A percentile compares a stretch with the other conserved stretches of the same genome.
These are phyloP conservation scores for Quercus agrifolia DNA, from an alignment of 306 rosid species.

Conservation along the genomic window DNA sequence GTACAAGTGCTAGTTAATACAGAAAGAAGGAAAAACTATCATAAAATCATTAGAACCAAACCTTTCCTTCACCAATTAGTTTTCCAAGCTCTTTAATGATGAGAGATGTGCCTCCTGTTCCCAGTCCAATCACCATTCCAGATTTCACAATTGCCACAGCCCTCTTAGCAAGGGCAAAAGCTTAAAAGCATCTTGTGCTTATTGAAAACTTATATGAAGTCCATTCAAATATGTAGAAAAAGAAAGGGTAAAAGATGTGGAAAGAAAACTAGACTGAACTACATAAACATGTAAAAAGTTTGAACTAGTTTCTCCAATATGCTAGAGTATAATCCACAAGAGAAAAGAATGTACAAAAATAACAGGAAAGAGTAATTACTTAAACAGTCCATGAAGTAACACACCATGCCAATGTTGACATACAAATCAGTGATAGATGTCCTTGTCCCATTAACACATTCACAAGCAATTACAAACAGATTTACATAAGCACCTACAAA, in stretches of 20 bases:
- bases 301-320: too few species aligned
- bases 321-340: background rate
- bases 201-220: background rate
- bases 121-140: conserved; percentile 23
- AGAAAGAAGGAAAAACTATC: background rate
- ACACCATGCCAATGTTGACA: too few species aligned
- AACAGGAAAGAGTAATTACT: too few species aligned
- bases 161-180: conserved; percentile 9
- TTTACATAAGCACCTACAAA: too few species aligned
- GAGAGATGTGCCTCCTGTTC: conserved; percentile 11
- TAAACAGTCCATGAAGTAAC: too few species aligned
- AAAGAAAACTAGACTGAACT: background rate
- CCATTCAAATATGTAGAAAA: background rate
- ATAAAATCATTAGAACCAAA: background rate
- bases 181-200: conserved; percentile 14
- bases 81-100: conserved; percentile 17
- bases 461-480: too few species aligned
- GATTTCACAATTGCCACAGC: conserved; percentile 17
- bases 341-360: background rate
- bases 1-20: background rate
- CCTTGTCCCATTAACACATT: too few species aligned
- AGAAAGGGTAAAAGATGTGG: background rate
- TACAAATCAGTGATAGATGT: too few species aligned
- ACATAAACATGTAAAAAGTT: background rate
- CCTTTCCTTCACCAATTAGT: conserved; percentile 19